Evolutionary conservation across 1,284 basidiomycete species (phyloP).

Genomic region (Ceratobasidium theobromae): DNA sequence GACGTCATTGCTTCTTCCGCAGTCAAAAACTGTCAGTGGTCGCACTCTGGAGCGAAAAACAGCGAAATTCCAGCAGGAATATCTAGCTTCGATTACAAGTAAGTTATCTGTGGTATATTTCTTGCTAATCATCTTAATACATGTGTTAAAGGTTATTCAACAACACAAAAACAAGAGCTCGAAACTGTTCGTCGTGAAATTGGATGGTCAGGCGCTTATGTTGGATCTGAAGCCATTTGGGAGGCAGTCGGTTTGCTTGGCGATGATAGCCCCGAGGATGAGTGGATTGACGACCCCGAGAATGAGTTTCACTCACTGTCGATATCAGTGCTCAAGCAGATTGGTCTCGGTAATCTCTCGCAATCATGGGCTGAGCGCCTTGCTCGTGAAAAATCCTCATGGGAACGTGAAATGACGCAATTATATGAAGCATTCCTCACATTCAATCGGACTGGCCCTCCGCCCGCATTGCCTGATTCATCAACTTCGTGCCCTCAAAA

Average conservation of each 20-base stretch:
- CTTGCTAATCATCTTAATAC: too few relatives aligned
- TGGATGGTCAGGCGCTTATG: neutral
- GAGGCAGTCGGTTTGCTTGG: too few relatives aligned
- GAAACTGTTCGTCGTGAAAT: neutral
- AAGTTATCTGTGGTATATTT: neutral
- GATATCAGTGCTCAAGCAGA: neutral
- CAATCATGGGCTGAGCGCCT: constrained; percentile 8
- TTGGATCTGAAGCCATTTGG: neutral
- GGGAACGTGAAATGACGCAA: neutral
- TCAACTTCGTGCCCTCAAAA: neutral
- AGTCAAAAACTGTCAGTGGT: too few relatives aligned
- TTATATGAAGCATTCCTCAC: neutral
- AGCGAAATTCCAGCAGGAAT: too few relatives aligned
- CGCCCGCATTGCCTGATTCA: neutral
- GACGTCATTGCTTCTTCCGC: too few relatives aligned
- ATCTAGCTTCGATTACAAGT: neutral
- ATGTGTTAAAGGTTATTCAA: too few relatives aligned
- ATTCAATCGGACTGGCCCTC: neutral
- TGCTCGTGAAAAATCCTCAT: neutral
- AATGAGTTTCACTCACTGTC: neutral
- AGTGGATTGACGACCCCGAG: constrained; percentile 1
- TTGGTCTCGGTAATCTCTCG: neutral
- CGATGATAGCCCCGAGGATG: too few relatives aligned
- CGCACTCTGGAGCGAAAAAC: too few relatives aligned
- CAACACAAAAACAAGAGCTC: neutral